Base-by-base conservation (phyloP, 78 protist genomes). In the Pigoraptor vietnamica region DNA sequence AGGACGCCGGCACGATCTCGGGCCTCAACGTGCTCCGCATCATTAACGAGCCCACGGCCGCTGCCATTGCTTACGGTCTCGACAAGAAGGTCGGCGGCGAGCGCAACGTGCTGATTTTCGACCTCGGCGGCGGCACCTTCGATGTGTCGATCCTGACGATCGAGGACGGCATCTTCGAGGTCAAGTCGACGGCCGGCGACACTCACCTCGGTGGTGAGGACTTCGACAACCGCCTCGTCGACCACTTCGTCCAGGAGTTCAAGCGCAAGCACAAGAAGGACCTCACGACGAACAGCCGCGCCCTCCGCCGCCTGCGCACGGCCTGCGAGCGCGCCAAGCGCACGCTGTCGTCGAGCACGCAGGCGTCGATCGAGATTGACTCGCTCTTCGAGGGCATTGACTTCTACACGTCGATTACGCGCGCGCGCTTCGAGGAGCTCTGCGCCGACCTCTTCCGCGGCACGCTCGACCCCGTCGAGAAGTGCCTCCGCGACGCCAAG, bases 21-120 rank as follows among this genome's bases (percentile, higher is more conserved):
- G 98, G 98, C 6, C 90, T 97, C 29, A 79, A 95, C 82, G 96
- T 96, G 82, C 94, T 96, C 81, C 98, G 98, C 56, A 96, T 97
- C 88, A 97, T 98, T 95, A 98, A 98, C 96, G 99, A 98, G 94
- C 99, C 99, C 90, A 98, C 99, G n/a, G 99, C 99, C 87, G 98
- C 99, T 40, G 98, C 99, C 37, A 92, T 98, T 39, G 99, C 99
- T 37, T 98, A 98, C 94, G 99, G 99, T 37, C 92, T 99, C 29
- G 98, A 98, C 92, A 97, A 96, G 94, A 93, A 92, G 93, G 89
- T 33, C n/a, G 86, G 39, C 37, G 93, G 89, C 24, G 99, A 98
- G 94, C 79, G 67, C 29, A 95, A 94, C 94, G 93, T 99, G 38
- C 96, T 98, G 55, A 97, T 99, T 87, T 99, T 96, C 95, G 99